phyloP scores from a whole-genome alignment of 2,329 filamentous ascomycete genomes.

The Calonectria multiphialidica region DNA sequence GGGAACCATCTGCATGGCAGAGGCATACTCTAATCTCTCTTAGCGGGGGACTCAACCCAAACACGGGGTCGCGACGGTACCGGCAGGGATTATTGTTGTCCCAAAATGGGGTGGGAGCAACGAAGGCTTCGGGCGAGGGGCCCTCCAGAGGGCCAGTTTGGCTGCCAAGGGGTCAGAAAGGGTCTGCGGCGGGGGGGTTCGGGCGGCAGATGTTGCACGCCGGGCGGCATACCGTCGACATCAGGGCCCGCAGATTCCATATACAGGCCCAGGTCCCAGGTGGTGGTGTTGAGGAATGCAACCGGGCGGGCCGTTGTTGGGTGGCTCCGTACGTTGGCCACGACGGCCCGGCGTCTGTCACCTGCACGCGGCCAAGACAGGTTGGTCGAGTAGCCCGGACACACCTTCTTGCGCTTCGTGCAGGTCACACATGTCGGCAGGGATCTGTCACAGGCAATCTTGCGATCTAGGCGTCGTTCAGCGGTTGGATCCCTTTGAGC shows the following conservation, averaged over 20 bases:
- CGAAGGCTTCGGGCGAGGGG: background rate
- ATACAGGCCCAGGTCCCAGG: constrained; percentile 11
- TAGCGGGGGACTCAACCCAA: background rate
- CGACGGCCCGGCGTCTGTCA: constrained; percentile 3
- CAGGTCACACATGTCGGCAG: constrained; percentile 12
- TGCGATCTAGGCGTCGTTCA: constrained; percentile 8
- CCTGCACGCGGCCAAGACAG: constrained; percentile 13
- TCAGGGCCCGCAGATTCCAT: background rate
- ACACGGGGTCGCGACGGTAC: background rate
- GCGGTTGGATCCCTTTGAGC: background rate
- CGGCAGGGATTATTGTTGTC: background rate
- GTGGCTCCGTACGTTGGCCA: constrained; percentile 6
- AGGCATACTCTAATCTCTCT: background rate
- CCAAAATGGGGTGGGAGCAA: constrained; percentile 1
- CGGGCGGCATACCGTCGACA: background rate
- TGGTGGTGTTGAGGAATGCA: constrained; percentile 13
- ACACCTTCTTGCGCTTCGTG: background rate
- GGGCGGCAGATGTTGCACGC: background rate
- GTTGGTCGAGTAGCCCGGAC: constrained; percentile 8
- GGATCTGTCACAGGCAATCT: constrained; percentile 20
- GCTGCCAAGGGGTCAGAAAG: background rate
- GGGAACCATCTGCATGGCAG: constrained; percentile 10
- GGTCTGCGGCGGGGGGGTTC: background rate
- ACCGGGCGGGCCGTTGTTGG: background rate
- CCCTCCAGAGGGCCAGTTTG: background rate